phyloP scores from a whole-genome alignment of 1,284 basidiomycete species.

The Ceratobasidium sp. region DNA sequence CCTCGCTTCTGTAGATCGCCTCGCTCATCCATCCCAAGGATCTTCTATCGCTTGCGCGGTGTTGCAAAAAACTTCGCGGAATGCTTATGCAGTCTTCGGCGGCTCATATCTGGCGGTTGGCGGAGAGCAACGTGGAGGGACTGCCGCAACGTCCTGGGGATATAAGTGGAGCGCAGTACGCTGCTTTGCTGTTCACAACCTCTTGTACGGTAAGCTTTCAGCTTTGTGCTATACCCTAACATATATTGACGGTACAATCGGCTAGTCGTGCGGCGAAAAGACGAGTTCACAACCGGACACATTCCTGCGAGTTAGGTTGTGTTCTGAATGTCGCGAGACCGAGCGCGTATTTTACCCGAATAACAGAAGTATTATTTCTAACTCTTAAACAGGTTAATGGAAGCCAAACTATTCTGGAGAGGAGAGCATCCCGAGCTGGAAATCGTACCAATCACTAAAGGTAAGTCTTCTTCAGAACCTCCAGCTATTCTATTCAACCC shows the following conservation, averaged over 20 bases:
- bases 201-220: constrained; percentile 4
- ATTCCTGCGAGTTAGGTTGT: not conserved
- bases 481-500: too few species aligned
- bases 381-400: too few species aligned
- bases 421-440: too few species aligned
- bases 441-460: too few species aligned
- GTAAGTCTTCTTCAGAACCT: too few species aligned
- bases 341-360: not conserved
- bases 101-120: not conserved
- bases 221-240: not conserved
- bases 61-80: not conserved
- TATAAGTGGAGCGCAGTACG: constrained; percentile 8
- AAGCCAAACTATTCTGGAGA: too few species aligned
- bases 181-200: constrained; percentile 10
- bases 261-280: not conserved
- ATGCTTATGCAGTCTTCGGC: not conserved
- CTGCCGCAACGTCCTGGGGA: not conserved
- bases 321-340: not conserved
- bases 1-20: not conserved
- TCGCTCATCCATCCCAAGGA: not conserved
- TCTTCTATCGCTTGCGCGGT: not conserved
- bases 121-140: not conserved
- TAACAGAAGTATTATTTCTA: too few species aligned
- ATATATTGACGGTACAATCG: not conserved
- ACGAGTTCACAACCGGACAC: not conserved